Base-by-base conservation (phyloP, 2,329 filamentous ascomycete genomes). In the Colletotrichum camelliae region DNA sequence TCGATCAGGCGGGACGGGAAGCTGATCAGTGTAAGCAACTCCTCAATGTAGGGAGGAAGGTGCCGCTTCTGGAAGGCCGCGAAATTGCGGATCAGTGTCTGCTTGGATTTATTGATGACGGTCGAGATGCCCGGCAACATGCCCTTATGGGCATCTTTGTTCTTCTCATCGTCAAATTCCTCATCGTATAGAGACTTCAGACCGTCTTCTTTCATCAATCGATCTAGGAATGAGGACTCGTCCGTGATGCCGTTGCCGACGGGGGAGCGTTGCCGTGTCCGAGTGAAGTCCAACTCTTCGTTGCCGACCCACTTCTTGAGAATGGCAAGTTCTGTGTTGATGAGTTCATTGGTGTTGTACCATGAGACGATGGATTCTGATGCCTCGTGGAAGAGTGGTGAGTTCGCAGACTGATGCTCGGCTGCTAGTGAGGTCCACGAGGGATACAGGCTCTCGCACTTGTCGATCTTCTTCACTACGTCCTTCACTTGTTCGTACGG, bases 221-320 rank as follows among this genome's bases (percentile, higher is more conserved):
- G 92, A 83, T 99, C 97, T 72, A 99, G 91, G 84, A 99, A 99
- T 0, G 96, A 97, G 0, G 95, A 94, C 80, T 98, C 96, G 81
- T 98, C 96, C 31, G 93, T 93, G 64, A 98, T 91, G 74, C 95
- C 94, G 79, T 94, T 92, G 76, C 91, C 91, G 76, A 89, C 90
- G 3, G 92, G 91, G 1, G 94, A 93, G 75, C 91, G 91, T 69
- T 92, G 89, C 78, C 94, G 93, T 27, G 93, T 90, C 81, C 94
- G 94, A 67, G 92, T 92, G 82, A 98, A 99, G 84, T 98, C 96
- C 52, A 99, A 90, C 81, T 98, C 96, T 48, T 96, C 93, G 81
- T 99, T 99, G 70, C 97, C 97, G 31, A 99, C 97, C 97, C 97
- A 99, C 77, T 94, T 96, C 84, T 97, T 96, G 77, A 99, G 85